Conservation (phyloP, 2,329 filamentous ascomycete genomes). For the Paecilomyces sp. region DNA sequence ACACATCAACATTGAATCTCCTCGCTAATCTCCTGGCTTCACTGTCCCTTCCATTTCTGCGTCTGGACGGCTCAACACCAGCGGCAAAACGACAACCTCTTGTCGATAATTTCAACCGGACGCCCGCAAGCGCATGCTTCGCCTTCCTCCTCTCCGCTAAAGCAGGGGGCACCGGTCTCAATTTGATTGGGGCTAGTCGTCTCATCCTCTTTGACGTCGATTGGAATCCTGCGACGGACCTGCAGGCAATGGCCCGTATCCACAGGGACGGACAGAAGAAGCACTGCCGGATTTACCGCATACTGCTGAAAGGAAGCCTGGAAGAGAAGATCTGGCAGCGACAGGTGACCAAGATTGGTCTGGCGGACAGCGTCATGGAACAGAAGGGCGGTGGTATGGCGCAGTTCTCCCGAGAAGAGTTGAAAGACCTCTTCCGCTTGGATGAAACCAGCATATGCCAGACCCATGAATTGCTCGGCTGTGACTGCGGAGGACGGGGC, state of each 20-base stretch:
- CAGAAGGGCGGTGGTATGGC: slow-evolving; percentile 48
- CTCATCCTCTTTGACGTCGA: slow-evolving; percentile 67
- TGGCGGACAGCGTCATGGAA: slow-evolving; percentile 66
- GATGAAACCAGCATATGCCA: slow-evolving; percentile 56
- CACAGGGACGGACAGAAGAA: slow-evolving; percentile 65
- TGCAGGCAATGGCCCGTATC: slow-evolving; percentile 69
- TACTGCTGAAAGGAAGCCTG: slow-evolving; percentile 60
- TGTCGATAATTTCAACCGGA: slow-evolving; percentile 63
- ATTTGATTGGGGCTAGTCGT: slow-evolving; percentile 63
- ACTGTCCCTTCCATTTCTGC: slow-evolving; percentile 55
- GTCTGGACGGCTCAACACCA: slow-evolving; percentile 62
- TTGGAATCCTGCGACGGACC: slow-evolving; percentile 68
- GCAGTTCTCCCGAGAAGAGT: slow-evolving; percentile 59
- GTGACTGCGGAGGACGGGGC: slow-evolving; percentile 54
- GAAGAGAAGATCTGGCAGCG: slow-evolving; percentile 72
- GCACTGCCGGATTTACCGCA: slow-evolving; percentile 61
- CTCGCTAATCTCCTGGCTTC: slow-evolving; percentile 55
- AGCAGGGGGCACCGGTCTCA: slow-evolving; percentile 62
- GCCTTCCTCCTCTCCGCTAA: slow-evolving; percentile 68
- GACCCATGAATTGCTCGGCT: slow-evolving; percentile 61
- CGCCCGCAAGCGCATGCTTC: slow-evolving; percentile 50
- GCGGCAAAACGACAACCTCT: slow-evolving; percentile 57
- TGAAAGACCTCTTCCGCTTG: slow-evolving; percentile 60
- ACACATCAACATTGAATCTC: slow-evolving; percentile 64
- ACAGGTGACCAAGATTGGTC: slow-evolving; percentile 62